Conservation (phyloP, 202 grass and related monocot species). For the Brachypodium distachyon region DNA sequence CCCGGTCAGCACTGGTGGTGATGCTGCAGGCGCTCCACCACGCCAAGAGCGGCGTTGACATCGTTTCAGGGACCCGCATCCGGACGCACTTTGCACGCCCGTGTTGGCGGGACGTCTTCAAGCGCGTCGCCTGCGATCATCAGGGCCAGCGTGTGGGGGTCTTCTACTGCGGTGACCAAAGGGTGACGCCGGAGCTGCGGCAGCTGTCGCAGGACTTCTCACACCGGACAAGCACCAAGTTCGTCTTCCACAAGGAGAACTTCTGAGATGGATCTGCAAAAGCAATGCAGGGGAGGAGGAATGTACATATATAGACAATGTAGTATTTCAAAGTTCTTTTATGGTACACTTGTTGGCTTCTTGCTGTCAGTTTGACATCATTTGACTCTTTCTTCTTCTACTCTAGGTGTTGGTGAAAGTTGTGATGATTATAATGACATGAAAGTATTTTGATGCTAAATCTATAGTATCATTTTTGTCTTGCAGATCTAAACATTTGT, state of each 20-base stretch:
- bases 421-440: no score
- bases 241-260: conserved; percentile 97
- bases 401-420: no score
- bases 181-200: conserved; percentile 51
- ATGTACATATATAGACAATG: no score
- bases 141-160: conserved; percentile 59
- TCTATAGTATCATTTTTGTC: no score
- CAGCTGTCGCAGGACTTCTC: conserved; percentile 67
- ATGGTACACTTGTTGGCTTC: no score
- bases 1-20: conserved; percentile 63
- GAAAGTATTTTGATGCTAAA: no score
- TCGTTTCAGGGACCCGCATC: conserved; percentile 75
- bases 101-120: conserved; percentile 75
- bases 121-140: conserved; percentile 62
- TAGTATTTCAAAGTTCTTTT: no score
- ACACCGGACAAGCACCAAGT: conserved; percentile 76
- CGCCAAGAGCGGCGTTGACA: conserved; percentile 88
- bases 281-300: no score
- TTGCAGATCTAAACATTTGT: no score
- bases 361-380: no score
- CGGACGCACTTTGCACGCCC: conserved; percentile 76
- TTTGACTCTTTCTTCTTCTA: no score
- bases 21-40: conserved; percentile 92
- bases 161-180: conserved; percentile 80
- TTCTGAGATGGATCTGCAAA: no score